Evolutionary conservation across 768 basidiomycete genomes (phyloP).

Genomic region (Lyophyllum semitale): DNA sequence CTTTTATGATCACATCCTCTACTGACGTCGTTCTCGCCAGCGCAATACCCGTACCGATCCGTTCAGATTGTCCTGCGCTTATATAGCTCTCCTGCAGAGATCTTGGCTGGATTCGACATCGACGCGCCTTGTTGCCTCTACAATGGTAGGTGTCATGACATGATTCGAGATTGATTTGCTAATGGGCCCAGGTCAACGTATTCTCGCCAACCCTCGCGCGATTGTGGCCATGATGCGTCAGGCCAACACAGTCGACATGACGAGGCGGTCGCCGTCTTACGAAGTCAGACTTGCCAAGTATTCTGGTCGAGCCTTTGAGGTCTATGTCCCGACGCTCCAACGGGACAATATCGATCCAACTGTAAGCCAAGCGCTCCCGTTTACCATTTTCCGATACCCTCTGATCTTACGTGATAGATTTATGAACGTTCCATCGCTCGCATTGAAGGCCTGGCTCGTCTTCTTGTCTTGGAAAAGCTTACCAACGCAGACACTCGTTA

Average conservation of each 20-base stretch:
- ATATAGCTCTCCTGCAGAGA: conserved; percentile 63
- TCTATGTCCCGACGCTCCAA: conserved; percentile 53
- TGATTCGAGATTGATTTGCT: not conserved
- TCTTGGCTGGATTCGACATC: conserved; percentile 69
- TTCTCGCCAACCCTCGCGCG: conserved; percentile 62
- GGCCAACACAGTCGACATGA: conserved; percentile 62
- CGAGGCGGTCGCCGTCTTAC: conserved; percentile 65
- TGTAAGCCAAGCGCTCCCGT: conserved; percentile 31
- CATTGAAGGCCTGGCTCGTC: conserved; percentile 60
- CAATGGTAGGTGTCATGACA: conserved; percentile 37
- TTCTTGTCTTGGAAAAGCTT: conserved; percentile 65
- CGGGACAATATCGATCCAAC: conserved; percentile 61
- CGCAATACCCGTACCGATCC: conserved; percentile 68
- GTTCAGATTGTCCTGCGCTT: conserved; percentile 68
- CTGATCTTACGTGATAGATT: conserved; percentile 38
- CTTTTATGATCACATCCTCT: not conserved
- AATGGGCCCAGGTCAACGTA: conserved; percentile 37
- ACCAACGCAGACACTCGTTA: conserved; percentile 42
- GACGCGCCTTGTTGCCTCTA: conserved; percentile 64
- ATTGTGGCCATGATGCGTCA: conserved; percentile 69
- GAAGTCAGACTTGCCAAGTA: conserved; percentile 66
- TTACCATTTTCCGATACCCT: not conserved
- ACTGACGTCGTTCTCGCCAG: conserved; percentile 25
- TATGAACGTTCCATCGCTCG: conserved; percentile 59
- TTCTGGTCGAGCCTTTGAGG: conserved; percentile 53